Percentiles rank a stretch among this genome's conserved stretches.
phyloP scores from a whole-genome alignment of 345 rosid genomes.

The Rhodamnia rubescens region DNA sequence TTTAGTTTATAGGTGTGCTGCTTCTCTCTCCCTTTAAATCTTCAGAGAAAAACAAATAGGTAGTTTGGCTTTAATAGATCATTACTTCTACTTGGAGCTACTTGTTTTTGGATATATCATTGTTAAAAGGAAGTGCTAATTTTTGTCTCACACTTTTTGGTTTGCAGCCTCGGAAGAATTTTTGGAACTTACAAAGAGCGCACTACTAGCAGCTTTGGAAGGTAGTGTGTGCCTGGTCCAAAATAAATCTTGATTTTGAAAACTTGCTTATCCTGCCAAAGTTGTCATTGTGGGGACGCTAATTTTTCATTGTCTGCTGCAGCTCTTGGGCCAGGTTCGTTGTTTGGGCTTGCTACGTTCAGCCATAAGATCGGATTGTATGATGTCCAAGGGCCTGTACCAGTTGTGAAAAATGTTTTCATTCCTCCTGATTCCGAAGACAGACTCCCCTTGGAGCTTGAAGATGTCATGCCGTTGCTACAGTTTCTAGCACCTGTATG shows the following conservation, averaged over 20 bases:
- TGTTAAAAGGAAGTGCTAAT: neutral
- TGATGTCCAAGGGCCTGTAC: conserved; percentile 95
- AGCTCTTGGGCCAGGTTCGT: conserved; percentile 86
- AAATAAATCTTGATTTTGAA: neutral
- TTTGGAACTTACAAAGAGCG: conserved; percentile 94
- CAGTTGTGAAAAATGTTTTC: conserved; percentile 79
- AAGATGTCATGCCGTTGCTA: conserved; percentile 86
- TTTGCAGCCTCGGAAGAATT: conserved; percentile 90
- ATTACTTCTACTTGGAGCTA: neutral
- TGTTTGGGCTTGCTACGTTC: conserved; percentile 89
- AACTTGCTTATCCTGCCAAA: neutral
- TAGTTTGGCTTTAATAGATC: neutral
- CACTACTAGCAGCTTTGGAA: conserved; percentile 87
- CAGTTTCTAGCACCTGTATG: conserved; percentile 93
- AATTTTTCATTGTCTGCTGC: conserved; percentile 10
- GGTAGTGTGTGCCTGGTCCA: conserved; percentile 26
- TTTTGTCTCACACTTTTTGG: neutral
- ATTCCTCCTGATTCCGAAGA: conserved; percentile 67
- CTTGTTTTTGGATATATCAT: neutral
- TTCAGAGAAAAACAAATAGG: neutral
- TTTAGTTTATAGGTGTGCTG: neutral
- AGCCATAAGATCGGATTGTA: conserved; percentile 89
- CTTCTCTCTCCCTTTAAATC: neutral
- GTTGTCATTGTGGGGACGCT: neutral
- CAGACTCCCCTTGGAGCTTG: conserved; percentile 58